Base-by-base conservation (phyloP, 2,329 filamentous ascomycete species). In the Arthroderma uncinatum region DNA sequence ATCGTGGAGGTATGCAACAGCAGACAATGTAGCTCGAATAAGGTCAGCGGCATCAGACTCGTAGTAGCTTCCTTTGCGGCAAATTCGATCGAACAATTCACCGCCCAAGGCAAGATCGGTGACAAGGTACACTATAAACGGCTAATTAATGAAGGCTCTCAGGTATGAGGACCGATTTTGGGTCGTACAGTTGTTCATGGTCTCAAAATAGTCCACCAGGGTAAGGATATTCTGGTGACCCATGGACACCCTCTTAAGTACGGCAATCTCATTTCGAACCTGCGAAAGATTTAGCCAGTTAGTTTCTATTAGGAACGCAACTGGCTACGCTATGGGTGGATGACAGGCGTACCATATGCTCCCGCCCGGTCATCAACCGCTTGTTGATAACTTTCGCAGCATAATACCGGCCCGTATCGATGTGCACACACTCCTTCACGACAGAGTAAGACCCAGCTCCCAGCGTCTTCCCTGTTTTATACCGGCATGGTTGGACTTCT, bases 301-400 rank as follows among this genome's bases (percentile, higher is more conserved):
- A 53, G 36, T 14, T 25, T 21, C 3, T 2, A 2, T 23, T 14
- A 5, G 1, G 12, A 53, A 23, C 9, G 50, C 28, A 28, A 39
- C 12, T 12, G 21, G 21, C 12, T 14, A 23, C 12, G 12, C 21
- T 12, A 14, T 6, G 12, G 2, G 8, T 9, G 6, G 16, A 19
- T 19, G 6, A 2, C 47, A 7, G 19, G 36, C 59, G 28, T 42
- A 96, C 93, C 93, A 98, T 98, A 73, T 97, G 93, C 75, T 98
- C 93, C 64, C 93, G 82, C 34, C 93, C 93, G 5, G 90, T 88
- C 93, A 98, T 98, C 64, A 98, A 78, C 58, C 92, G 82, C 80
- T 98, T 98, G 77, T 98, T 98, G 74, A 98, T 98, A 62, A 98
- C 93, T 73, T 98, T 98, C 61, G 93, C 92, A 28, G 93, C 93